Evolutionary conservation across 2,329 filamentous ascomycete genomes (phyloP).

Genomic region (Macrophomina pseudophaseolina): DNA sequence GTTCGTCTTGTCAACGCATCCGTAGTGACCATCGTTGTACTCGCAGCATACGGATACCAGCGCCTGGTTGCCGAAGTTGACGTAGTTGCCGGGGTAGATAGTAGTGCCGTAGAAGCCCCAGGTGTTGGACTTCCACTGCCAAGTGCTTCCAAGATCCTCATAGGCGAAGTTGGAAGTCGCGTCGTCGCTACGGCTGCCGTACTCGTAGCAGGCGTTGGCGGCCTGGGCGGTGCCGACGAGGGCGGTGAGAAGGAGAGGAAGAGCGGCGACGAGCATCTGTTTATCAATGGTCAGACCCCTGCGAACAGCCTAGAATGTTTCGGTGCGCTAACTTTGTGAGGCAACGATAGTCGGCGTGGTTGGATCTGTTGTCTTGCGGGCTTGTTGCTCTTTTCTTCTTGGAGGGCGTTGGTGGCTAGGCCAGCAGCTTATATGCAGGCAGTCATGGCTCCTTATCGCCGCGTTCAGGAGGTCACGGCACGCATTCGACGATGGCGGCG

Average conservation of each 20-base stretch:
- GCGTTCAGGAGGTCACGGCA: too few species aligned
- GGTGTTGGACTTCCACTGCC: background rate
- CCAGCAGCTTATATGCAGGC: too few species aligned
- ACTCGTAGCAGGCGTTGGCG: background rate
- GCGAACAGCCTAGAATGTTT: background rate
- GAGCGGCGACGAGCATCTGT: background rate
- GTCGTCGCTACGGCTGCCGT: background rate
- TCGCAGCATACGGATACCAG: conserved; percentile 1
- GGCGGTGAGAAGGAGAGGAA: background rate
- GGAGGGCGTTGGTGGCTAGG: too few species aligned
- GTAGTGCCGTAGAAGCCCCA: background rate
- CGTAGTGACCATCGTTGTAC: background rate
- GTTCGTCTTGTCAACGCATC: background rate
- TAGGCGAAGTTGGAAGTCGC: background rate
- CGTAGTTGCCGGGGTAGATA: background rate
- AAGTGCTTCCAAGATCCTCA: background rate
- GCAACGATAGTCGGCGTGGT: background rate
- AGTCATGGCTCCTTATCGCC: too few species aligned
- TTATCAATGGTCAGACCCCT: background rate
- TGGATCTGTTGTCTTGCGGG: too few species aligned
- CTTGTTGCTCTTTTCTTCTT: too few species aligned
- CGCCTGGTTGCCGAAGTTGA: background rate
- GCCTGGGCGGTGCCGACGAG: background rate
- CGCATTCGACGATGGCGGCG: too few species aligned
- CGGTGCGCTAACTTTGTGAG: background rate